Base-by-base conservation (phyloP, 345 rosid genomes). In the Gossypium bickii region DNA sequence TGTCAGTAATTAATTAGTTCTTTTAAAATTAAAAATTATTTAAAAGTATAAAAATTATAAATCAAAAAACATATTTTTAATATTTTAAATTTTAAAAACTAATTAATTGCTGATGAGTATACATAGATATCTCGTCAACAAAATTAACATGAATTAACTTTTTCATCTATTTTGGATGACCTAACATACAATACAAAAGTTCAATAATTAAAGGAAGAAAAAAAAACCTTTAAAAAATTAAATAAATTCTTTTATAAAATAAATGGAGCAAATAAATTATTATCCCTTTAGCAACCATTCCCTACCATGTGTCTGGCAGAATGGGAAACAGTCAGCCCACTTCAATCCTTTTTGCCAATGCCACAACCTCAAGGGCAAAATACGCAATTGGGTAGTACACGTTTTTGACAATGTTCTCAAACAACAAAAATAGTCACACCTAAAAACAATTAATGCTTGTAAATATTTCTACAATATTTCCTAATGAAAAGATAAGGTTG, bases 161-260 rank as follows among this genome's bases (percentile, higher is more conserved):
- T 34, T 34, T 34, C 4, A 5, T 34, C 2, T 34, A 34, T 4
- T 34, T 34, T 34, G 1, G 0, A 1, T 3, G 0, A 34, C 0
- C 7, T 34, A 5, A 5, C 41, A 34, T 4, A 34, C 41, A 4
- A 5, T 5, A 34, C 7, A 34, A 34, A 5, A 29, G 4, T 1
- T 5, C 0, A 4, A 34, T 4, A 5, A 1, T 0, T 29, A 29
- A 29, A 29, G 4, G 0, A 3, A 4, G 0, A 4, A 34, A 5
- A 34, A 27, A 29, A 29, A 29, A 3, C 34, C 4, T 34, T 34
- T 34, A 34, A 34, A 34, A 34, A 5, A 34, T 0, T 34, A 5
- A 34, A 34, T 34, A 5, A 34, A 34, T 4, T 5, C 0, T 34
- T 5, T 5, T 34, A 34, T 34, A 34, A 34, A 34, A 5, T 34